Percentiles rank a stretch among this genome's conserved stretches.
Conservation (phyloP, 1,284 basidiomycete genomes). For the Pseudozyma pruni region DNA sequence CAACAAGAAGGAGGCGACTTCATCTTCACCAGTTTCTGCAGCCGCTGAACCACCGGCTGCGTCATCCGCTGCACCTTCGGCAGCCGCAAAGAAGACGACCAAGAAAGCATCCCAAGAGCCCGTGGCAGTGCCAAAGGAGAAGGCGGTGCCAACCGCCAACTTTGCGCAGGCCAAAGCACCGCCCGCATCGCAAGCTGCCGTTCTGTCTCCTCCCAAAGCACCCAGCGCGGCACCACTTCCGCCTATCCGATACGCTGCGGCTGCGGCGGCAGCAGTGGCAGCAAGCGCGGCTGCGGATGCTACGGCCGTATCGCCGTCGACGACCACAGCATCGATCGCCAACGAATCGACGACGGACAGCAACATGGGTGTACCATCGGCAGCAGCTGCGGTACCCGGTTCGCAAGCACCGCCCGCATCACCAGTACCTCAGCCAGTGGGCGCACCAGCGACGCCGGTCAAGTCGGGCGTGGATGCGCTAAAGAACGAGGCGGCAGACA, state of each 20-base stretch:
- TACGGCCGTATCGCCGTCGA: slow-evolving; percentile 29
- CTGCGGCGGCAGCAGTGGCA: slow-evolving; percentile 80
- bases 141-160: slow-evolving; percentile 79
- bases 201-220: slow-evolving; percentile 56
- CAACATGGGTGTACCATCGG: slow-evolving; percentile 2
- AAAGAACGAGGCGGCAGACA: slow-evolving; percentile 22
- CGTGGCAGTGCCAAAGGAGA: slow-evolving; percentile 71
- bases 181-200: slow-evolving; percentile 59
- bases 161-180: slow-evolving; percentile 75
- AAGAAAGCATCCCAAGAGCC: slow-evolving; percentile 50
- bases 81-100: slow-evolving; percentile 44
- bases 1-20: slow-evolving; percentile 42
- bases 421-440: slow-evolving; percentile 9
- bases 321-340: slow-evolving; percentile 27
- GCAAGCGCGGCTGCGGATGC: slow-evolving; percentile 24
- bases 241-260: slow-evolving; percentile 86
- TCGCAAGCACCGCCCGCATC: slow-evolving; percentile 7
- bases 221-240: slow-evolving; percentile 70
- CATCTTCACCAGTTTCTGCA: slow-evolving; percentile 14
- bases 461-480: slow-evolving; percentile 31
- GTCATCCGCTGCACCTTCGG: slow-evolving; percentile 16
- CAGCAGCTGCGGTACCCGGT: slow-evolving; percentile 16
- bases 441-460: slow-evolving; percentile 15
- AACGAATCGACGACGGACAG: slow-evolving; percentile 22
- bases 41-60: slow-evolving; percentile 16